These are phyloP conservation scores for Pleurotus cornucopiae DNA, from an alignment of 768 basidiomycete species.

Conservation along the genomic window DNA sequence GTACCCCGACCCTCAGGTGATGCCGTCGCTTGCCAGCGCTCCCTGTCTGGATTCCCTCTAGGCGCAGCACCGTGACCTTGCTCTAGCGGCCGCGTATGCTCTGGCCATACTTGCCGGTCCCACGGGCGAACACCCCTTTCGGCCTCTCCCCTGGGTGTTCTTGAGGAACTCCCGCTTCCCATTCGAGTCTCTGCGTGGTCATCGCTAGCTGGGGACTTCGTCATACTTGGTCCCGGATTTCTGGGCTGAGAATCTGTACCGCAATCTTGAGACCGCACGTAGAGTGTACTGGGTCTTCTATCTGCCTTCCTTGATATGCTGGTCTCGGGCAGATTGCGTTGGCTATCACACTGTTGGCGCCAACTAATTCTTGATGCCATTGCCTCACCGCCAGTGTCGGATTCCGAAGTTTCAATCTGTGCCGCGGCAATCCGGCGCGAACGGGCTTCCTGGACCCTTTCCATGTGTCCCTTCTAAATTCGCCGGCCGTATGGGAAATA, in stretches of 20 bases:
- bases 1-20: background rate
- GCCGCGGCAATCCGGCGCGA: constrained; percentile 9
- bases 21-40: background rate
- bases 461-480: constrained; percentile 9
- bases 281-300: constrained; percentile 4
- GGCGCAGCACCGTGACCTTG: background rate
- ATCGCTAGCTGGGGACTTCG: constrained; percentile 1
- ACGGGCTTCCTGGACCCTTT: constrained; percentile 10
- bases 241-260: background rate
- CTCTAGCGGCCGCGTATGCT: background rate
- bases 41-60: background rate
- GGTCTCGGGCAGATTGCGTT: constrained; percentile 2
- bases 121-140: background rate
- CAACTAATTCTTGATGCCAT: constrained; percentile 9
- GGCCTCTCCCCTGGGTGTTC: background rate
- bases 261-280: background rate
- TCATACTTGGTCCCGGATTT: constrained; percentile 1
- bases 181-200: background rate
- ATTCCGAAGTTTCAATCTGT: constrained; percentile 8
- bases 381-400: constrained; percentile 9
- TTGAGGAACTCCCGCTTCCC: background rate
- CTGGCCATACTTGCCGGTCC: background rate
- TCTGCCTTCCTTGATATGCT: constrained; percentile 6
- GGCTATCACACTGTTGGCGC: constrained; percentile 9
- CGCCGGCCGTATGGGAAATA: constrained; percentile 8